phyloP scores from a whole-genome alignment of 495 filamentous ascomycete genomes.

The Aspergillus affinis region DNA sequence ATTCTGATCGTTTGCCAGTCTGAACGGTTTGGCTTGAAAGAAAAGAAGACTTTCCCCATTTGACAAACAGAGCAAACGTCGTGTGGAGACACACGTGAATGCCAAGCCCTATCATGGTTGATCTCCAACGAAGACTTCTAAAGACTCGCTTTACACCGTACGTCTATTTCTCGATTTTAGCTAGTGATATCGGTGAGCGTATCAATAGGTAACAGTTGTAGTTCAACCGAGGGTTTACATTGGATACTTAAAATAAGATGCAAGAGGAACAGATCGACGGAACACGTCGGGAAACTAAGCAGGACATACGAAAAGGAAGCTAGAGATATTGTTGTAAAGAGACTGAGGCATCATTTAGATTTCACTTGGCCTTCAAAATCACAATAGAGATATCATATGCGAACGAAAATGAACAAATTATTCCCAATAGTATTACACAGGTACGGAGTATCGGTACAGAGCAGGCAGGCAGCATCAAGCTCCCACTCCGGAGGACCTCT shows the following conservation, averaged over 20 bases:
- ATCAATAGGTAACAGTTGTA: no score
- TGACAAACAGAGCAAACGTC: conserved; percentile 26
- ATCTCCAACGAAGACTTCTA: background rate
- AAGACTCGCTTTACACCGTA: no score
- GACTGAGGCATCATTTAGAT: background rate
- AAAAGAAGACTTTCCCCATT: conserved; percentile 13
- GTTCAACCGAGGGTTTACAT: no score
- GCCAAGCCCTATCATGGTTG: background rate
- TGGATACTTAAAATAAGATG: no score
- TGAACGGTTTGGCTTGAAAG: background rate
- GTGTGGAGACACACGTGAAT: conserved; percentile 13
- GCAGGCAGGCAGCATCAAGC: conserved; percentile 13
- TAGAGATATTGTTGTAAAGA: no score
- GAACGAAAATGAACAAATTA: background rate
- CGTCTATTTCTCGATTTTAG: no score
- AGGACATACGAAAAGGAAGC: background rate
- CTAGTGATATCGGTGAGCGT: no score
- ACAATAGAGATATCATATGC: background rate
- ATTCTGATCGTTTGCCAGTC: background rate
- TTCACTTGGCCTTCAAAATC: background rate
- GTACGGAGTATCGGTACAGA: background rate
- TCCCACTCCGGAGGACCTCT: conserved; percentile 30
- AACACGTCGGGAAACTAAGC: background rate
- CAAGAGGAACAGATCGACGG: no score
- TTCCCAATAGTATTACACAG: background rate